Evolutionary conservation across 495 filamentous ascomycete species (phyloP), one percentile per base, ranked within the genome.

Genomic region (Apodospora peruviana): DNA sequence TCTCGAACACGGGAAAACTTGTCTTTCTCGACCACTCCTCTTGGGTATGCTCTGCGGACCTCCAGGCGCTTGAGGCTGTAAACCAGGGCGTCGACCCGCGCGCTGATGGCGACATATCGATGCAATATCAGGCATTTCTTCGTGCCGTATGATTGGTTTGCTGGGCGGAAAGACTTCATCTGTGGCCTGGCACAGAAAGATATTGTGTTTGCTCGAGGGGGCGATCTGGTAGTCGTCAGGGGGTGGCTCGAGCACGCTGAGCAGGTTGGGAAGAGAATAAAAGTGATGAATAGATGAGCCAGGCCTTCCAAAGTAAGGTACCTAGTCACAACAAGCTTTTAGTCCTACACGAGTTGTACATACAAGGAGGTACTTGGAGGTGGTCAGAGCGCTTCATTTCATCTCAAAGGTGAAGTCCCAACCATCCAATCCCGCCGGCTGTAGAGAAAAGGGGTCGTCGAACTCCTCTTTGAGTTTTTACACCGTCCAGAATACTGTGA

Each of bases 101-200:
- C 14, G n/a, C 24, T 14, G 37, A 48, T 23, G 25, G 35, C 42
- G 37, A 18, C 38, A 14, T 22, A 25, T 50, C 44, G 7, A 43
- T 51, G n/a, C n/a, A n/a, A 45, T 22, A 34, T 18, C 4, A 29
- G 43, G 37, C 49, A 51, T 23, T 51, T 51, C 35, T 51, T 51
- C 34, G 51, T 63, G 20, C 60, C 60, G 32, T 48, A 55, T 35
- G 60, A 63, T 39, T 63, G 60, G 60, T 48, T 60, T 40, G 53
- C 51, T 25, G 54, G 57, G 24, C 14, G 7, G 27, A 32, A 14
- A 32, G 7, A 14, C 7, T 14, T 32, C 7, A 7, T 32, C 7
- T 7, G 27, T 32, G 27, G 7, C 14, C 7, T 32, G 27, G 27
- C 27, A 7, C 7, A 32, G 7, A 32, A 32, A 14, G 14, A 32